Evolutionary conservation across 306 rosid genomes (phyloP).

Genomic region (Glycine latifolia): DNA sequence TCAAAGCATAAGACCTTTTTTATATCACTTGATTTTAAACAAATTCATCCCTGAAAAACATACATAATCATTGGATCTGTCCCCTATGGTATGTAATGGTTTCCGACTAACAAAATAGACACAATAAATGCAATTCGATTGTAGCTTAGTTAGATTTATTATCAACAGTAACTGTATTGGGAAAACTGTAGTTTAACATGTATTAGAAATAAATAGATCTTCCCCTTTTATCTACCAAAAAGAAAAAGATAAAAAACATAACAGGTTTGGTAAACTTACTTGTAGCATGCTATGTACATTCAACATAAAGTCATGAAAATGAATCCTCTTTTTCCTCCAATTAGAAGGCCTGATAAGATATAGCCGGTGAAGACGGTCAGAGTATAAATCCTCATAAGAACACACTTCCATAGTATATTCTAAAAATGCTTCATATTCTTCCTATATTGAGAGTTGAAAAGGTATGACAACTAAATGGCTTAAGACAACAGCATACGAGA

Average conservation of each 20-base stretch:
- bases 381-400: constrained; percentile 36
- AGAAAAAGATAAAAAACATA: not conserved
- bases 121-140: constrained; percentile 26
- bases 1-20: constrained; percentile 26
- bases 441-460: constrained; percentile 13
- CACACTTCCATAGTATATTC: constrained; percentile 35
- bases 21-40: not conserved
- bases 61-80: constrained; percentile 14
- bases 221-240: constrained; percentile 10
- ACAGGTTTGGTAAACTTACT: constrained; percentile 60
- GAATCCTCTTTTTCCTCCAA: constrained; percentile 96
- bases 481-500: constrained; percentile 27
- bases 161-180: constrained; percentile 5
- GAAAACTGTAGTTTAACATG: constrained; percentile 16
- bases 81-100: not conserved
- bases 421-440: constrained; percentile 32
- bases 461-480: constrained; percentile 32
- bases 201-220: not conserved
- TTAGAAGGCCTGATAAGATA: constrained; percentile 67
- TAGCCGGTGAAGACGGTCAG: constrained; percentile 18
- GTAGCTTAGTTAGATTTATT: not conserved
- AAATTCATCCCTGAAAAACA: constrained; percentile 28
- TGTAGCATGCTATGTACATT: constrained; percentile 88
- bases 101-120: constrained; percentile 5
- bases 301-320: constrained; percentile 98